A percentile compares a stretch with the other conserved stretches of the same genome.
These are phyloP conservation scores for Amanita rimosa DNA, from an alignment of 768 basidiomycete species.

Conservation along the genomic window DNA sequence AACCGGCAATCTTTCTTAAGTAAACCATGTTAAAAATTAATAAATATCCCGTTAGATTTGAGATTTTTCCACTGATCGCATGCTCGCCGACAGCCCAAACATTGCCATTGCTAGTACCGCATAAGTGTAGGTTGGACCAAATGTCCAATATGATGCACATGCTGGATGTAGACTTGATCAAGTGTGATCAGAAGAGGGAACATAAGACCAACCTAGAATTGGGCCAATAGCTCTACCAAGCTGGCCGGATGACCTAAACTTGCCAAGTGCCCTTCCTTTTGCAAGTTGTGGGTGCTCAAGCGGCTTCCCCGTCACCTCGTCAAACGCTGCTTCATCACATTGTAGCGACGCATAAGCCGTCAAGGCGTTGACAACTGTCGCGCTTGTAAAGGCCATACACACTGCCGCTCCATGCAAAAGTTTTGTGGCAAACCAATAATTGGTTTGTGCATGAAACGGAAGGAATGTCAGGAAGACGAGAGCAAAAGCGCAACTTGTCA, in stretches of 20 bases:
- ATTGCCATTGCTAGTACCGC: conserved; percentile 52
- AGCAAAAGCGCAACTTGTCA: conserved; percentile 58
- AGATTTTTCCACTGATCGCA: conserved; percentile 33
- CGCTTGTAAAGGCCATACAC: conserved; percentile 87
- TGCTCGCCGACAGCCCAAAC: conserved; percentile 42
- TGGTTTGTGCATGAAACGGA: conserved; percentile 38
- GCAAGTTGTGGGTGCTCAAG: conserved; percentile 54
- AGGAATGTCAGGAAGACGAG: conserved; percentile 65
- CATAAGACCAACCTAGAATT: conserved; percentile 51
- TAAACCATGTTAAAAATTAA: conserved; percentile 2
- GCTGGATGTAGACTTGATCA: conserved; percentile 29
- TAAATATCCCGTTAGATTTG: conserved; percentile 7
- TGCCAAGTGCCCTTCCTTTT: conserved; percentile 76
- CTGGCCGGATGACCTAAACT: conserved; percentile 89
- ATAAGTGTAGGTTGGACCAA: conserved; percentile 76
- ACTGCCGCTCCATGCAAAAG: conserved; percentile 63
- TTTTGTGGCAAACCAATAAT: conserved; percentile 32
- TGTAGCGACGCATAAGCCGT: conserved; percentile 88
- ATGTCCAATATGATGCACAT: conserved; percentile 82
- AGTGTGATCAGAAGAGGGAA: conserved; percentile 12
- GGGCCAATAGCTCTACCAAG: conserved; percentile 91
- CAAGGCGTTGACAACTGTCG: conserved; percentile 89
- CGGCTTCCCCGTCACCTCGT: conserved; percentile 46
- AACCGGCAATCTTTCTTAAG: not conserved
- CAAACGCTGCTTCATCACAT: conserved; percentile 62